Percentiles rank a stretch among this genome's conserved stretches.
These are phyloP conservation scores for Microcyclospora tardicrescens DNA, from an alignment of 2,329 filamentous ascomycete species.

Conservation along the genomic window DNA sequence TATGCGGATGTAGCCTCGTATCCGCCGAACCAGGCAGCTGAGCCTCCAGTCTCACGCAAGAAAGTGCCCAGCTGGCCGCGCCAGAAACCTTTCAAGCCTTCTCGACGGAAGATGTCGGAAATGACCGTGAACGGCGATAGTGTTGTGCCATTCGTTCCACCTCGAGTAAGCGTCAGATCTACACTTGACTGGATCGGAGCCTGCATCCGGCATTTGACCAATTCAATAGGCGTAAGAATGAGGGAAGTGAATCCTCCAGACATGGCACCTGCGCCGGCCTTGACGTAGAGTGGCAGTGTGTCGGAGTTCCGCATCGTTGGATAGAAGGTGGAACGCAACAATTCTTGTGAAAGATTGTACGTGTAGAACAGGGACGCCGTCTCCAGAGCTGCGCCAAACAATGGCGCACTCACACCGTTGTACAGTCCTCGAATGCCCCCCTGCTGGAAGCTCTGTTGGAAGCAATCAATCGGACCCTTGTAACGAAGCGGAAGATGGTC, in stretches of 20 bases:
- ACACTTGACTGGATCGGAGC: slow-evolving; percentile 41
- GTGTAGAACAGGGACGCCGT: slow-evolving; percentile 89
- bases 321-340: slow-evolving; percentile 54
- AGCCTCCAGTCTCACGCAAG: slow-evolving; percentile 84
- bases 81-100: slow-evolving; percentile 84
- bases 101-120: slow-evolving; percentile 63
- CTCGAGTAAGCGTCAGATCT: slow-evolving; percentile 12
- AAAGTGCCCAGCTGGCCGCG: slow-evolving; percentile 86
- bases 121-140: slow-evolving; percentile 55
- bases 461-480: slow-evolving; percentile 81
- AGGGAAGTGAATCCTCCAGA: slow-evolving; percentile 82
- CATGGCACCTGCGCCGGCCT: slow-evolving; percentile 71
- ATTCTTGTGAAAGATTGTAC: slow-evolving; percentile 50
- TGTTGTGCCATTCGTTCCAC: slow-evolving; percentile 6
- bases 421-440: slow-evolving; percentile 79
- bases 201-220: slow-evolving; percentile 98
- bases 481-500: slow-evolving; percentile 72
- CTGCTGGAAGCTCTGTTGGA: slow-evolving; percentile 66
- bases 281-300: slow-evolving; percentile 57
- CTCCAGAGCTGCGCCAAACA: slow-evolving; percentile 83
- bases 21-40: slow-evolving; percentile 86
- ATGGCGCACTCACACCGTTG: slow-evolving; percentile 80
- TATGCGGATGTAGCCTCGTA: slow-evolving; percentile 68
- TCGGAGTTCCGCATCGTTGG: slow-evolving; percentile 24
- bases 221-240: slow-evolving; percentile 84